These are phyloP conservation scores for Polysphondylium violaceum DNA, from an alignment of 78 protist genomes.

Conservation along the genomic window DNA sequence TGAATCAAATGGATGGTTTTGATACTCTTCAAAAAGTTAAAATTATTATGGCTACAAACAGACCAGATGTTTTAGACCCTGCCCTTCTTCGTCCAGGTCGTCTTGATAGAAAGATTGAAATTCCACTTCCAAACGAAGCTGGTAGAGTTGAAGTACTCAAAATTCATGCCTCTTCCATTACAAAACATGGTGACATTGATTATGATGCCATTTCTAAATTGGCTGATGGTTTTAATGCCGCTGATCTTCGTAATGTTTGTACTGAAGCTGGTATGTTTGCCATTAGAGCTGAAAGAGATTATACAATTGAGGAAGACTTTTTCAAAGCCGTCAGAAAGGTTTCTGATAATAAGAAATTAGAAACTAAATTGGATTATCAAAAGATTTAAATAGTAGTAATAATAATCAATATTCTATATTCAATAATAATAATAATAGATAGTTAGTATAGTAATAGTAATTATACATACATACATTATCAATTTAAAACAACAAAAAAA, in stretches of 20 bases:
- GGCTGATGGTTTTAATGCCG: constrained; percentile 99
- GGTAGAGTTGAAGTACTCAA: constrained; percentile 95
- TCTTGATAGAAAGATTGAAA: constrained; percentile 95
- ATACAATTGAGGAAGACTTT: constrained; percentile 97
- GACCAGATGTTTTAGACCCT: constrained; percentile 99
- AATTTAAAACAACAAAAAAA: too few species aligned
- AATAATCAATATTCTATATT: too few species aligned
- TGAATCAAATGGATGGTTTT: constrained; percentile 99
- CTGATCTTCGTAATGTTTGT: constrained; percentile 99
- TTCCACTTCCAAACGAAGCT: constrained; percentile 98
- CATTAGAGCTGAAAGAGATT: constrained; percentile 97
- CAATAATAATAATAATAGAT: not conserved
- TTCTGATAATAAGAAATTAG: constrained; percentile 97
- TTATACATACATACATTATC: not conserved
- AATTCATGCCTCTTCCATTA: constrained; percentile 97
- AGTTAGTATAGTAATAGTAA: not conserved
- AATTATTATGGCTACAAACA: constrained; percentile 99
- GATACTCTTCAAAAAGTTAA: constrained; percentile 97
- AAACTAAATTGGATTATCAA: constrained; percentile 84
- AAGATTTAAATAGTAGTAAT: constrained; percentile 51
- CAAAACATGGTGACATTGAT: constrained; percentile 97
- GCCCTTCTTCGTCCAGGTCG: constrained; percentile 98
- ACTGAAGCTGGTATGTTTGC: constrained; percentile 99
- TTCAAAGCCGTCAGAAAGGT: constrained; percentile 99
- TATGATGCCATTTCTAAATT: constrained; percentile 97